Evolutionary conservation across 305 asterid species (phyloP).

Genomic region (Plantago lanceolata): DNA sequence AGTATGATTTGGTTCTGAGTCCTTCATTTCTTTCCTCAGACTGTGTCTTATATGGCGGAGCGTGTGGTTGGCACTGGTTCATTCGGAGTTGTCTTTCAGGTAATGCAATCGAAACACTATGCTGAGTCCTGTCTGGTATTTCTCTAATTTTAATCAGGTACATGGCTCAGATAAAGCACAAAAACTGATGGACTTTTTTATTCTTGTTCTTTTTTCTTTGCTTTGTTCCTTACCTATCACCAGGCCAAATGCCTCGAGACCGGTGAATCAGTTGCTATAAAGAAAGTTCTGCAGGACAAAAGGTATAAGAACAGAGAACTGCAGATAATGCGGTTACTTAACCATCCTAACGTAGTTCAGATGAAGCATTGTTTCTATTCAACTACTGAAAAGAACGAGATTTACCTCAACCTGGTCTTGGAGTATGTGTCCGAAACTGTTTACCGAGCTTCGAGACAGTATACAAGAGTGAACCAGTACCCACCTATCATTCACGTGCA

Average conservation of each 20-base stretch:
- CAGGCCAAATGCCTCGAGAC: constrained; percentile 90
- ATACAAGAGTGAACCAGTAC: constrained; percentile 63
- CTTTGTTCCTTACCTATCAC: neutral
- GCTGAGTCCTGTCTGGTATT: neutral
- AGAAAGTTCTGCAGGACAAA: constrained; percentile 90
- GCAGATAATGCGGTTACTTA: constrained; percentile 73
- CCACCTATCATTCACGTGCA: constrained; percentile 78
- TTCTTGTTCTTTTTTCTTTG: neutral
- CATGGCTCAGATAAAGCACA: neutral
- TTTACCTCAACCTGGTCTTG: constrained; percentile 84
- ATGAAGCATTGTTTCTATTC: constrained; percentile 82
- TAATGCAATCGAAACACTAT: constrained; percentile 21
- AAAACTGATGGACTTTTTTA: neutral
- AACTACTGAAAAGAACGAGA: constrained; percentile 82
- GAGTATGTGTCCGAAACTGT: constrained; percentile 89
- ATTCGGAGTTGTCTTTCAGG: constrained; percentile 96
- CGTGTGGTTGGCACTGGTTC: constrained; percentile 94
- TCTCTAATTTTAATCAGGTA: too few species aligned
- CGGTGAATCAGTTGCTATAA: constrained; percentile 84
- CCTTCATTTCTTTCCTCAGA: constrained; percentile 37
- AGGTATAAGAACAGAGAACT: constrained; percentile 94
- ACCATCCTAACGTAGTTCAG: constrained; percentile 75
- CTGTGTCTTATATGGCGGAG: constrained; percentile 92
- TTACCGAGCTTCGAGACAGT: constrained; percentile 68
- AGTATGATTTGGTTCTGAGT: constrained; percentile 15